Evolutionary conservation across 352 stramenopile genomes (phyloP), one percentile per base, ranked within the genome.

Genomic region (Globisporangium takayamanum): DNA sequence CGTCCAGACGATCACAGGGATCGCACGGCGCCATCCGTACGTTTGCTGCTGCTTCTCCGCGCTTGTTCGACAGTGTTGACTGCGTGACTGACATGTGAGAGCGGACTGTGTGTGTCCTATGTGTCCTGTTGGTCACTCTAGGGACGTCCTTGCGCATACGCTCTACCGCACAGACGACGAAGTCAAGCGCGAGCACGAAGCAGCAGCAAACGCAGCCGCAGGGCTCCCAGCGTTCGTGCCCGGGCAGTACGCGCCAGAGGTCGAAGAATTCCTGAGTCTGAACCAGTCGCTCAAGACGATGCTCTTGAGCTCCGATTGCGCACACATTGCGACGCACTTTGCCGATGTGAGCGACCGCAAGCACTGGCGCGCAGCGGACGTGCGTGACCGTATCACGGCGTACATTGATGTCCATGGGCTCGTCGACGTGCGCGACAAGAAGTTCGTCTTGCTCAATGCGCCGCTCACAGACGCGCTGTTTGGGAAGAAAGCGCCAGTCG

Each of bases 1-100:
- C 28, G 76, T 95, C 20, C 83, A 92, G 69, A 88, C 78, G 7
- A 88, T 95, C 63, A 90, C 76, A 5, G 57, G 60, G 5, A 81
- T 95, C 48, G 58, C 55, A 11, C 67, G 71, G 53, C 81, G 79
- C 16, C 85, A 93, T 25, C 81, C 80, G 80, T 92, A 79, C 48
- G 84, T 87, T 22, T 6, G 3, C 15, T 25, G 18, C n/a, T 26
- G 45, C 8, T 42, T 60, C 30, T 10, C 41, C 33, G n/a, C 47
- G 18, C 28, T 22, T 8, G 41, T 1, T n/a, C 41, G 8, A 39
- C 33, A 39, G 33, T 39, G 33, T 39, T n/a, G 41, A 8, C 41
- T 47, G 41, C 1, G 1, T 18, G 41, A 47, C 18, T 47, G 41
- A 5, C 39, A 45, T 25, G 22, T 22, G 30, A 55, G 16, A 30